These are phyloP conservation scores for Xylaria sp. DNA, from an alignment of 2,329 filamentous ascomycete species.

Conservation along the genomic window DNA sequence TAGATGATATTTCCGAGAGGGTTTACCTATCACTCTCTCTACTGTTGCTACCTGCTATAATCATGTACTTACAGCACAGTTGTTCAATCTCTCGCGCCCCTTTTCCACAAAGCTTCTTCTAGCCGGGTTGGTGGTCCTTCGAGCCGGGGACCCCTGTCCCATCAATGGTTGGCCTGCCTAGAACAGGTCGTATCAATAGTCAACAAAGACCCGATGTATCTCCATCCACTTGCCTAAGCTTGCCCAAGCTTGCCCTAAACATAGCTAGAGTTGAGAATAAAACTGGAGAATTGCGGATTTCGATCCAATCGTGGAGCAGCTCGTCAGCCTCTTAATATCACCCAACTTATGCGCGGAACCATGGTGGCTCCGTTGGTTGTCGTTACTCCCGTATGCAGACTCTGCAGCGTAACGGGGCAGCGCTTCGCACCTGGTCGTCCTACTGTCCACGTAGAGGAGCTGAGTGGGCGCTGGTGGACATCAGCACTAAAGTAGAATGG, in stretches of 20 bases:
- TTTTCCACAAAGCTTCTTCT: slow-evolving; percentile 27
- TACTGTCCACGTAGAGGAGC: slow-evolving; percentile 4
- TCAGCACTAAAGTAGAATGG: slow-evolving; percentile 31
- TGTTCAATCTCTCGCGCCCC: slow-evolving; percentile 35
- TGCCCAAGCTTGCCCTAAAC: background rate
- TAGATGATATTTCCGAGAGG: background rate
- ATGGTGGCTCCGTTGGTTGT: background rate
- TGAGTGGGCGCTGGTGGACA: slow-evolving; percentile 14
- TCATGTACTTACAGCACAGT: slow-evolving; percentile 8
- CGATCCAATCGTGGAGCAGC: slow-evolving; percentile 27
- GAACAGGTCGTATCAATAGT: slow-evolving; percentile 20
- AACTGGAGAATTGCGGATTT: slow-evolving; percentile 20
- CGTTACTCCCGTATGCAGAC: slow-evolving; percentile 16
- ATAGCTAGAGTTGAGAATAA: slow-evolving; percentile 2
- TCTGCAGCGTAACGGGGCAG: slow-evolving; percentile 7
- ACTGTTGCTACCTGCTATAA: background rate
- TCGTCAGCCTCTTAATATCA: slow-evolving; percentile 29
- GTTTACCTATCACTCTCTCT: background rate
- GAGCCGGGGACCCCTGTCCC: slow-evolving; percentile 21
- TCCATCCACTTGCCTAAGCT: background rate
- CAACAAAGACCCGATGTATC: slow-evolving; percentile 30
- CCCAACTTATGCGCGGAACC: slow-evolving; percentile 22
- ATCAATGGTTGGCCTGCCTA: slow-evolving; percentile 26
- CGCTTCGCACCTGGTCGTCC: background rate
- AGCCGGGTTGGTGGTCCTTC: slow-evolving; percentile 7